A percentile compares a stretch with the other conserved stretches of the same genome.
phyloP scores from a whole-genome alignment of 1,284 basidiomycete genomes.

The Heterobasidion occidentale region DNA sequence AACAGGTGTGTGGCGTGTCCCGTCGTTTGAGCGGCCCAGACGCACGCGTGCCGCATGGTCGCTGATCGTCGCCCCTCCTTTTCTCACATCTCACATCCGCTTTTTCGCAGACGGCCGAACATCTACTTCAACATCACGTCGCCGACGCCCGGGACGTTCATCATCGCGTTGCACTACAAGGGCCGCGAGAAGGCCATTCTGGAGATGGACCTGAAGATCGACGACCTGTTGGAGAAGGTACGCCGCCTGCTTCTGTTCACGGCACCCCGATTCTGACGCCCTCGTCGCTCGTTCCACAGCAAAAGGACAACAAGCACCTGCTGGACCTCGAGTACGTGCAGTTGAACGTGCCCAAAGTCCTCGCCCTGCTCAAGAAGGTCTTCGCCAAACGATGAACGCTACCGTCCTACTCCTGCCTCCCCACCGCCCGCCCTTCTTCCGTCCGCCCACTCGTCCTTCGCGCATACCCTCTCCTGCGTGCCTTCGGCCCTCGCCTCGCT shows the following conservation, averaged over 20 bases:
- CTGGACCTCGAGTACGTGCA: slow-evolving; percentile 97
- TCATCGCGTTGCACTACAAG: slow-evolving; percentile 98
- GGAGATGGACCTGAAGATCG: slow-evolving; percentile 99
- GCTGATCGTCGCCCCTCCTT: too few species aligned
- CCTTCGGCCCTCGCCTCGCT: background rate
- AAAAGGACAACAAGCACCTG: slow-evolving; percentile 96
- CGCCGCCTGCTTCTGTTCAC: slow-evolving; percentile 12
- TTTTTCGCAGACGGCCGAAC: slow-evolving; percentile 70
- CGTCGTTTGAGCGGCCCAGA: background rate
- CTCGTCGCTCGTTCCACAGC: slow-evolving; percentile 39
- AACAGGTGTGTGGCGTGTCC: slow-evolving; percentile 57
- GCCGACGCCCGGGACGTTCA: slow-evolving; percentile 96
- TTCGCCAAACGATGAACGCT: slow-evolving; percentile 70
- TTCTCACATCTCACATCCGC: background rate
- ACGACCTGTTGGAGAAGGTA: slow-evolving; percentile 95
- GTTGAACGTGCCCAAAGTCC: slow-evolving; percentile 91
- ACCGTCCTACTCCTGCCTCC: background rate
- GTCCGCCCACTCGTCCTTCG: slow-evolving; percentile 1
- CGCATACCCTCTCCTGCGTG: background rate
- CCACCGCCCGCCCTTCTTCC: slow-evolving; percentile 3
- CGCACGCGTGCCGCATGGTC: too few species aligned
- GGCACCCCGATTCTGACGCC: slow-evolving; percentile 5
- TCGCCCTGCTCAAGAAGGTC: slow-evolving; percentile 87
- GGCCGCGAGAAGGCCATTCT: slow-evolving; percentile 98
- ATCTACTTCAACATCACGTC: slow-evolving; percentile 99